These are phyloP conservation scores for Leavenworthia alabamica DNA, from an alignment of 345 rosid species.

Conservation along the genomic window DNA sequence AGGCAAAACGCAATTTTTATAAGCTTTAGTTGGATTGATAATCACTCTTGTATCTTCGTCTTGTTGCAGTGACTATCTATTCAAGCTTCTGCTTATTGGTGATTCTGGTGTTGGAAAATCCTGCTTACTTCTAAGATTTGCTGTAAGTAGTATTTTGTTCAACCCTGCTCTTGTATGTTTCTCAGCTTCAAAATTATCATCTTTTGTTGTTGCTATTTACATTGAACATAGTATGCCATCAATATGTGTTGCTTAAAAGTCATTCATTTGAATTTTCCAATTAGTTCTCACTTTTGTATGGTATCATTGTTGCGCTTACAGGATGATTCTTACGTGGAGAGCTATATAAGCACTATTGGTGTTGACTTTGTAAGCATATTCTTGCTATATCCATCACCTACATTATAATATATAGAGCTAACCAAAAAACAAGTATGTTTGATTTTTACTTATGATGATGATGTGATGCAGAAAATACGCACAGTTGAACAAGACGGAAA, in stretches of 20 bases:
- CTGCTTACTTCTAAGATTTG: slow-evolving; percentile 39
- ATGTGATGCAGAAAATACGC: slow-evolving; percentile 46
- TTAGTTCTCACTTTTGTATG: background rate
- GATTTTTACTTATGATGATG: background rate
- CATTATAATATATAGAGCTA: background rate
- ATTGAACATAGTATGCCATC: background rate
- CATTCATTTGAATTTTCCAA: background rate
- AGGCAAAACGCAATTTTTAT: background rate
- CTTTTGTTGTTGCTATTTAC: background rate
- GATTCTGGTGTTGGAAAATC: slow-evolving; percentile 46
- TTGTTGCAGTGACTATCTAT: slow-evolving; percentile 34
- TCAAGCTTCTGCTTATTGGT: slow-evolving; percentile 41
- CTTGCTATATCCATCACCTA: background rate
- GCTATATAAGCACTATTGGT: slow-evolving; percentile 59
- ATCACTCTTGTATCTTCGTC: background rate
- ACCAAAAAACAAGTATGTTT: background rate
- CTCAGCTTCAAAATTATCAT: background rate
- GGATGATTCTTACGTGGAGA: slow-evolving; percentile 57
- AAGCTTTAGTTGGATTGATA: background rate
- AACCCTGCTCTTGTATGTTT: background rate
- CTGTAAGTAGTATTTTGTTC: slow-evolving; percentile 26
- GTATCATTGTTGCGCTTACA: slow-evolving; percentile 5
- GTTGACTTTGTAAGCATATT: slow-evolving; percentile 50
- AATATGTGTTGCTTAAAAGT: background rate
- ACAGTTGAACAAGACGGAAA: slow-evolving; percentile 61